These are phyloP conservation scores for Hymenoscyphus repandus DNA, from an alignment of 2,329 filamentous ascomycete species.

Conservation along the genomic window DNA sequence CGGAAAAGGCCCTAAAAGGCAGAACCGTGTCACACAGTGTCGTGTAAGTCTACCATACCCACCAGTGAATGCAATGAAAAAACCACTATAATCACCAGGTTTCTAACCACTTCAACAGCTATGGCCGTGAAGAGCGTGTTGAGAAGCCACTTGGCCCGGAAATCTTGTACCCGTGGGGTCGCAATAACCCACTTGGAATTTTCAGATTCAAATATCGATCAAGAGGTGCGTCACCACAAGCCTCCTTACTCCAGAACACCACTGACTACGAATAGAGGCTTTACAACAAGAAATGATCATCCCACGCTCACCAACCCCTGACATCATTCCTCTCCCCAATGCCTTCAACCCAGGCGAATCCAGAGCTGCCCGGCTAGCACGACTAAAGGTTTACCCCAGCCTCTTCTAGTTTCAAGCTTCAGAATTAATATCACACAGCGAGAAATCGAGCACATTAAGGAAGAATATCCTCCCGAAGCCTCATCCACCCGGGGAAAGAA, in stretches of 20 bases:
- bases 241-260: background rate
- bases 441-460: slow-evolving; percentile 20
- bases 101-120: too few relatives aligned
- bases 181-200: slow-evolving; percentile 10
- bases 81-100: too few relatives aligned
- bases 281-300: slow-evolving; percentile 21
- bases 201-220: slow-evolving; percentile 22
- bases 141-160: background rate
- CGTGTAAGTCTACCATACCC: slow-evolving; percentile 6
- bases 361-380: slow-evolving; percentile 12
- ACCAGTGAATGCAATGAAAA: too few relatives aligned
- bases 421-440: slow-evolving; percentile 7
- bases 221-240: slow-evolving; percentile 2
- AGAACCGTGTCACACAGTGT: slow-evolving; percentile 4
- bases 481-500: slow-evolving; percentile 2
- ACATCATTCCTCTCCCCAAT: background rate
- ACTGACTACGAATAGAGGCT: slow-evolving; percentile 9
- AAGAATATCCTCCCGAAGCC: slow-evolving; percentile 9
- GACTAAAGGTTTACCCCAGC: slow-evolving; percentile 15
- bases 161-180: slow-evolving; percentile 5
- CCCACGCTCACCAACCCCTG: slow-evolving; percentile 18
- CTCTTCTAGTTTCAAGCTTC: background rate
- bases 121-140: too few relatives aligned
- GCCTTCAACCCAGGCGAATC: background rate
- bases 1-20: slow-evolving; percentile 11